A percentile compares a stretch with the other conserved stretches of the same genome.
These are phyloP conservation scores for Leishmania turanica DNA, from an alignment of 208 protist species.

Conservation along the genomic window DNA sequence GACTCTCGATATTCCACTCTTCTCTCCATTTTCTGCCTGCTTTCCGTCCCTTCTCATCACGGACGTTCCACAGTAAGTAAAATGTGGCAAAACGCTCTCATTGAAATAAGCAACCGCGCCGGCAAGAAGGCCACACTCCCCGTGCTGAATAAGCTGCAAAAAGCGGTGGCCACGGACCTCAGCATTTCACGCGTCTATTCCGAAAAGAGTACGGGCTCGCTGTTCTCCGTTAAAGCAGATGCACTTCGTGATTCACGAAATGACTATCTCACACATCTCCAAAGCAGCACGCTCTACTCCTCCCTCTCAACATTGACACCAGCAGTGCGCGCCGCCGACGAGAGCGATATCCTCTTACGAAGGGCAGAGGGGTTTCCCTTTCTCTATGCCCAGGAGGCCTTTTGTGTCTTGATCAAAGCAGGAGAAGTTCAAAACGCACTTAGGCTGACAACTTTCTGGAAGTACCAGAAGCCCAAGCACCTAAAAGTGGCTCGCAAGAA, in stretches of 20 bases:
- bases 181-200: not conserved
- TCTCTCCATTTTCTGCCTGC: not conserved
- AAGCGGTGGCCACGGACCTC: not conserved
- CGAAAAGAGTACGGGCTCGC: not conserved
- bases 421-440: slow-evolving; percentile 27
- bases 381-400: slow-evolving; percentile 21
- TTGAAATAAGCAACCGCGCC: slow-evolving; percentile 12
- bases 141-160: not conserved
- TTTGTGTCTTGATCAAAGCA: slow-evolving; percentile 28
- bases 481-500: not conserved
- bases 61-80: not conserved
- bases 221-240: slow-evolving; percentile 9
- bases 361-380: slow-evolving; percentile 19
- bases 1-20: not conserved
- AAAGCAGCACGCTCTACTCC: slow-evolving; percentile 18
- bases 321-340: slow-evolving; percentile 4
- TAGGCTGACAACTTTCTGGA: slow-evolving; percentile 27
- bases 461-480: not conserved
- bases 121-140: not conserved
- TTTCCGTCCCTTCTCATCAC: not conserved
- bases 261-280: slow-evolving; percentile 8
- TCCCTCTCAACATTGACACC: slow-evolving; percentile 10
- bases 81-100: slow-evolving; percentile 19
- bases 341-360: slow-evolving; percentile 7
- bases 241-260: slow-evolving; percentile 5